Evolutionary conservation across 2,329 filamentous ascomycete species (phyloP), one percentile per base, ranked within the genome.

Genomic region (Salinomyces thailandicus): DNA sequence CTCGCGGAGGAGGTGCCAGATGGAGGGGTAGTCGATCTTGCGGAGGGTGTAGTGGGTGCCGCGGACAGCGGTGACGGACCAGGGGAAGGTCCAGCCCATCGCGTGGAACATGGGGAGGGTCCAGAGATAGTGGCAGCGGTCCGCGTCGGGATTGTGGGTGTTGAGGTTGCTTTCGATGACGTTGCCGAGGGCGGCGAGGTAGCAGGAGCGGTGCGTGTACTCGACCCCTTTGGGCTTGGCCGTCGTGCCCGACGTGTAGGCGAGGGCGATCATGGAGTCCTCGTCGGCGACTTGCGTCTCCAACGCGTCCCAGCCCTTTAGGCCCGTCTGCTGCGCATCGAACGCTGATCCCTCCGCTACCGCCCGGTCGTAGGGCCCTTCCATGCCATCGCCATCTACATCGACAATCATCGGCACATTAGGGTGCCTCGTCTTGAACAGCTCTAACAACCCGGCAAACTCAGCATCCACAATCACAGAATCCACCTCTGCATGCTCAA

Each of bases 1-100:
- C 35, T 85, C 74, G 53, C 86, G 93, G 20, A 98, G 66, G 3
- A 98, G 64, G 33, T 74, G 73, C 91, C 91, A 98, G 42, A 98
- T 93, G 40, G 89, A 69, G 0, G 84, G 77, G 56, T 98, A 98
- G 62, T 96, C 86, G 46, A 98, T 85, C 66, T 94, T 96, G 42
- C 91, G 75, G 13, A 98, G 68, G 52, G 87, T 95, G 57, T 94
- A 86, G 59, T 96, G 86, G 3, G 89, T 93, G n/a, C 89, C 91
- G 43, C 91, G 72, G 4, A 91, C 86, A 1, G 86, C 85, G 8
- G 85, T 93, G n/a, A 95, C 73, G 1, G 87, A 75, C 91, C 55
- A 59, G 3, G 54, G 56, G 35, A 59, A 60, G 1, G 55, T 58
- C 56, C 58, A 60, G 61, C 72, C 72, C 58, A 69, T 73, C 5